Evolutionary conservation across 176 grass and related monocot species (phyloP).

Genomic region (Pontederia paniculata): DNA sequence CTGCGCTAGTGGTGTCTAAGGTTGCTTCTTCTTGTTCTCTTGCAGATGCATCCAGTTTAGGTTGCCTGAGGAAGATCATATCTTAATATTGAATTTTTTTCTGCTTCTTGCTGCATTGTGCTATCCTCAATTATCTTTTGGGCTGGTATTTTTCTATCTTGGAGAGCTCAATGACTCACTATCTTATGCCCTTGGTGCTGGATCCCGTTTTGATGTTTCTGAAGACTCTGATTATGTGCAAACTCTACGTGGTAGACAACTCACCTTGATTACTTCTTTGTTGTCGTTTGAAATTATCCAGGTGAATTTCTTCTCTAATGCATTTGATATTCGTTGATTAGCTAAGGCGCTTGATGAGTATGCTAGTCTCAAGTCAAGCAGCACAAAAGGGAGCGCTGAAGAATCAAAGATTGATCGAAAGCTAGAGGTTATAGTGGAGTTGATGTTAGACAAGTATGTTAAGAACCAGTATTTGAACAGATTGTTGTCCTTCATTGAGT

Average conservation of each 20-base stretch:
- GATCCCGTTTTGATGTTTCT: slow-evolving; percentile 84
- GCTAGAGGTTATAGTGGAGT: slow-evolving; percentile 91
- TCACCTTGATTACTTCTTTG: slow-evolving; percentile 5
- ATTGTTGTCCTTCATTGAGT: slow-evolving; percentile 12
- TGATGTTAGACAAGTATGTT: slow-evolving; percentile 85
- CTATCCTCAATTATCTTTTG: neutral
- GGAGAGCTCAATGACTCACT: slow-evolving; percentile 86
- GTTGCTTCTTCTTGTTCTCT: slow-evolving; percentile 14
- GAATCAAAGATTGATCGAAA: slow-evolving; percentile 64
- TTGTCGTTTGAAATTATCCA: slow-evolving; percentile 1
- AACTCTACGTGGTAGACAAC: slow-evolving; percentile 64
- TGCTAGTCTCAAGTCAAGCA: slow-evolving; percentile 59
- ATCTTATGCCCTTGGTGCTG: slow-evolving; percentile 92
- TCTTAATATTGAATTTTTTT: slow-evolving; percentile 10
- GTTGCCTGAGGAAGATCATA: neutral
- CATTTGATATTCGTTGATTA: slow-evolving; percentile 26
- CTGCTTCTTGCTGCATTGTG: slow-evolving; percentile 1
- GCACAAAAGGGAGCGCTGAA: slow-evolving; percentile 42
- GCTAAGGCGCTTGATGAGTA: slow-evolving; percentile 96
- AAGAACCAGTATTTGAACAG: neutral
- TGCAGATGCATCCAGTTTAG: neutral
- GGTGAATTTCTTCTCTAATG: slow-evolving; percentile 9
- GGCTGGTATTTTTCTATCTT: slow-evolving; percentile 93
- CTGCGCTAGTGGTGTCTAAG: slow-evolving; percentile 97
- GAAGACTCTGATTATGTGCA: slow-evolving; percentile 90